Evolutionary conservation across 192 early-diverging fungal genomes (phyloP).

Genomic region (Coemansia sp.): DNA sequence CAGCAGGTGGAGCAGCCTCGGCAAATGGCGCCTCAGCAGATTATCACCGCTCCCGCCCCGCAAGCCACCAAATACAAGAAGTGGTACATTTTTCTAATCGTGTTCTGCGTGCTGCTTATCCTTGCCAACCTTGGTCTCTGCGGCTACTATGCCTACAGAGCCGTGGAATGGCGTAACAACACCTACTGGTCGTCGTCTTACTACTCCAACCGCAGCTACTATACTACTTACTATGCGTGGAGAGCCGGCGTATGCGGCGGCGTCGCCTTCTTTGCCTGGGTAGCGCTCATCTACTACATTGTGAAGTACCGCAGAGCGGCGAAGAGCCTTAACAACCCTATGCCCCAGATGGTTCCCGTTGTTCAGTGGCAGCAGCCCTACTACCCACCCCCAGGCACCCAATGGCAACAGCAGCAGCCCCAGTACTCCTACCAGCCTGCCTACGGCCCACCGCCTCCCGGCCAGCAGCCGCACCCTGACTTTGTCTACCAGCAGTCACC

Average conservation of each 20-base stretch:
- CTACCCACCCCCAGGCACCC: background rate
- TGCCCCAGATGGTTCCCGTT: background rate
- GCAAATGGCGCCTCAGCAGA: background rate
- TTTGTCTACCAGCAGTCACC: background rate
- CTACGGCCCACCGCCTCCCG: background rate
- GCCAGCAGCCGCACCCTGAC: background rate
- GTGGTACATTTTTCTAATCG: background rate
- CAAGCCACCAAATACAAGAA: background rate
- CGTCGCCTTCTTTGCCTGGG: background rate
- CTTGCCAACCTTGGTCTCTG: background rate
- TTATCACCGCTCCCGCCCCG: background rate
- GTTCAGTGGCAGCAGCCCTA: background rate
- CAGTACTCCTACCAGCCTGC: background rate
- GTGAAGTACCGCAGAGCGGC: background rate
- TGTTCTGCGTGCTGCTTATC: background rate
- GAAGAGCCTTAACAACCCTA: background rate
- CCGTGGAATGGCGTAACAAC: background rate
- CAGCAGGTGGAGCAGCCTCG: background rate
- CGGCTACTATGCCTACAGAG: background rate
- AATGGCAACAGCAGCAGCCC: background rate
- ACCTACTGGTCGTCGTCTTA: background rate
- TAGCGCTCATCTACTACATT: background rate
- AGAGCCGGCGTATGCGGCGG: background rate
- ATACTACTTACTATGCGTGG: background rate
- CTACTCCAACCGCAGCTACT: background rate